Evolutionary conservation across 2,329 filamentous ascomycete genomes (phyloP), one percentile per base, ranked within the genome.

Genomic region (Colletotrichum sp.): DNA sequence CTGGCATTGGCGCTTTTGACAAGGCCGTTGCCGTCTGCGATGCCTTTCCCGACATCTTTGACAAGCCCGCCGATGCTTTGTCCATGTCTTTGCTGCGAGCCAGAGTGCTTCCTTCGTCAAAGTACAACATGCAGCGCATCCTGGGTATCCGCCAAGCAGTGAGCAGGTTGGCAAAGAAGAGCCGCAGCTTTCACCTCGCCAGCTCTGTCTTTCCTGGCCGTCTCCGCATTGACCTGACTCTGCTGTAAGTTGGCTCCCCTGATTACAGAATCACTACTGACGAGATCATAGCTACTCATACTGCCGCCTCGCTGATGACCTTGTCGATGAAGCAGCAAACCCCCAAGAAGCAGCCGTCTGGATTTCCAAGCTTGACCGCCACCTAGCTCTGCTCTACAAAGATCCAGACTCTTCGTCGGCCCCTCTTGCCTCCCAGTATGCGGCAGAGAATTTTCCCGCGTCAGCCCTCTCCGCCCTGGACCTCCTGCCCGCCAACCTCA

Each of bases 101-200:
- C 1, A 82, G 94, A 6, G 71, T 87, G 1, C 79, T 81, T 1
- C 78, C 90, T 3, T 85, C 86, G 4, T 83, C 82, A 1, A 83
- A 84, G 16, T 94, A 93, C 78, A 89, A 94, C 73, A 87, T 89
- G 66, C 84, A 87, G 16, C 89, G 92, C 6, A 87, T 94, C 16
- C 78, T 83, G 4, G 92, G 91, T 0, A 85, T 95, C 8, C 83
- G 87, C 34, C 90, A 94, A 77, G 92, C 93, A 1, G 89, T 93
- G 1, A 78, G 80, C 1, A 88, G 91, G 8, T 84, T 95, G 9
- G 84, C 88, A 66, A 87, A 86, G 70, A 95, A 95, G 80, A 95
- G 93, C 78, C 89, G 93, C 64, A 95, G 93, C 79, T 95, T 95
- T 81, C 94, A 94, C 78, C 85, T 95, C 8, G 94, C 93, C 0